A percentile compares a stretch with the other conserved stretches of the same genome.
Evolutionary conservation across 2,329 filamentous ascomycete genomes (phyloP).

Genomic region (Fusarium mundagurra): DNA sequence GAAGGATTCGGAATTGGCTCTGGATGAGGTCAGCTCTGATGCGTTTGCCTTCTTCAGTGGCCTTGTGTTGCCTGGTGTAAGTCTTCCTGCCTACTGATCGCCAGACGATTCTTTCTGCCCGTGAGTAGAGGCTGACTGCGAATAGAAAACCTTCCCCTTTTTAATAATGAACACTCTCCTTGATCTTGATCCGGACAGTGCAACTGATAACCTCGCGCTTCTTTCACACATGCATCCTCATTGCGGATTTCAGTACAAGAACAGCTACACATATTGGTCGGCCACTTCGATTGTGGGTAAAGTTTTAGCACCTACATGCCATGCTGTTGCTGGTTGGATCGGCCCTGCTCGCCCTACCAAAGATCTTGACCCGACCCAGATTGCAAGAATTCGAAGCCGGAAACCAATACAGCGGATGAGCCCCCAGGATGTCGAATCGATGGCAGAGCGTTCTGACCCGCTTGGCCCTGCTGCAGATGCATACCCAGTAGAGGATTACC

Average conservation of each 20-base stretch:
- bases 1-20: slow-evolving; percentile 64
- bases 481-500: slow-evolving; percentile 75
- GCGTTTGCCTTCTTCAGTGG: slow-evolving; percentile 82
- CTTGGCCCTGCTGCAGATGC: slow-evolving; percentile 70
- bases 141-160: slow-evolving; percentile 71
- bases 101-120: background rate
- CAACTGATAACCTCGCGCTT: slow-evolving; percentile 71
- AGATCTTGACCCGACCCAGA: slow-evolving; percentile 74
- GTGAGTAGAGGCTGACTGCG: slow-evolving; percentile 12
- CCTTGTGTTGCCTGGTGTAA: slow-evolving; percentile 74
- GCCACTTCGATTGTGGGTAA: slow-evolving; percentile 78
- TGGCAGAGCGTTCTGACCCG: slow-evolving; percentile 74
- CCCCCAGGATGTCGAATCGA: slow-evolving; percentile 69
- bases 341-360: slow-evolving; percentile 75
- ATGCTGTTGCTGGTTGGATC: slow-evolving; percentile 77
- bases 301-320: slow-evolving; percentile 77
- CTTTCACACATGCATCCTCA: slow-evolving; percentile 75
- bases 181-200: slow-evolving; percentile 76
- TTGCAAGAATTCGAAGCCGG: slow-evolving; percentile 72
- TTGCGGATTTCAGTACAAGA: slow-evolving; percentile 80
- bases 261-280: slow-evolving; percentile 81
- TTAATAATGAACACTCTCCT: slow-evolving; percentile 82
- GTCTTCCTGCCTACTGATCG: slow-evolving; percentile 41
- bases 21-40: slow-evolving; percentile 73
- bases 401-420: slow-evolving; percentile 66